Conservation (phyloP, 2,329 filamentous ascomycete species). For the Trematosphaeria pertusa region DNA sequence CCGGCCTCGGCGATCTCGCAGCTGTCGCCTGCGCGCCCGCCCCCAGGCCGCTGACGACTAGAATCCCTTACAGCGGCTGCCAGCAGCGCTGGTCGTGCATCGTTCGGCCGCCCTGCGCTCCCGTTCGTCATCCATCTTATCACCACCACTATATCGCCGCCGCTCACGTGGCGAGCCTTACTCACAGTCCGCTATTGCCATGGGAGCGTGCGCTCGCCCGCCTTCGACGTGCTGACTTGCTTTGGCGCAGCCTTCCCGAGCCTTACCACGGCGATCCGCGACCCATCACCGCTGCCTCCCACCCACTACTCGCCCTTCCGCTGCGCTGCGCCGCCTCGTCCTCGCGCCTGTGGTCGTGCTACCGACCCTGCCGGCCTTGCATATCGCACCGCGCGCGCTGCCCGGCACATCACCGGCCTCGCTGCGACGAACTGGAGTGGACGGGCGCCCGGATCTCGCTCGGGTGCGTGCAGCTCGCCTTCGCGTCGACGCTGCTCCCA, state of each 20-base stretch:
- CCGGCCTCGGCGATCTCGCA: slow-evolving; percentile 21
- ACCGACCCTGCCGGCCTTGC: slow-evolving; percentile 15
- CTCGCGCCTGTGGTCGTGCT: slow-evolving; percentile 13
- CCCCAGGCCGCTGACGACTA: slow-evolving; percentile 6
- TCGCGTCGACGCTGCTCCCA: slow-evolving; percentile 21
- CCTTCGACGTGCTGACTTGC: neutral
- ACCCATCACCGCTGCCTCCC: slow-evolving; percentile 1
- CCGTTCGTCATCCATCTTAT: slow-evolving; percentile 1
- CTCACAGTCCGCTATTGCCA: slow-evolving; percentile 20
- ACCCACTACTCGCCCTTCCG: slow-evolving; percentile 5
- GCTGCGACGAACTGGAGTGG: slow-evolving; percentile 18
- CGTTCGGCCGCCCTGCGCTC: neutral
- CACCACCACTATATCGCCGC: neutral
- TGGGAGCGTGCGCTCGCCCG: slow-evolving; percentile 13
- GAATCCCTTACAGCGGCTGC: slow-evolving; percentile 32
- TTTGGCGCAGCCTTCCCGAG: neutral
- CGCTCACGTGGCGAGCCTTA: slow-evolving; percentile 24
- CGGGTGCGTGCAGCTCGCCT: slow-evolving; percentile 27
- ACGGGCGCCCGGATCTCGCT: slow-evolving; percentile 17
- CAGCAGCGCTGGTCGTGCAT: slow-evolving; percentile 17
- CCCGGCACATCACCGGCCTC: slow-evolving; percentile 13
- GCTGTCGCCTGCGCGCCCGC: slow-evolving; percentile 17
- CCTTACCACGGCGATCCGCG: slow-evolving; percentile 1
- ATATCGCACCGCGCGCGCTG: slow-evolving; percentile 8
- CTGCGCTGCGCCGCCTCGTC: slow-evolving; percentile 16